Percentiles rank a stretch among this genome's conserved stretches.
Evolutionary conservation across 108 stramenopile species (phyloP).

Genomic region (Cylindrotheca fusiformis): DNA sequence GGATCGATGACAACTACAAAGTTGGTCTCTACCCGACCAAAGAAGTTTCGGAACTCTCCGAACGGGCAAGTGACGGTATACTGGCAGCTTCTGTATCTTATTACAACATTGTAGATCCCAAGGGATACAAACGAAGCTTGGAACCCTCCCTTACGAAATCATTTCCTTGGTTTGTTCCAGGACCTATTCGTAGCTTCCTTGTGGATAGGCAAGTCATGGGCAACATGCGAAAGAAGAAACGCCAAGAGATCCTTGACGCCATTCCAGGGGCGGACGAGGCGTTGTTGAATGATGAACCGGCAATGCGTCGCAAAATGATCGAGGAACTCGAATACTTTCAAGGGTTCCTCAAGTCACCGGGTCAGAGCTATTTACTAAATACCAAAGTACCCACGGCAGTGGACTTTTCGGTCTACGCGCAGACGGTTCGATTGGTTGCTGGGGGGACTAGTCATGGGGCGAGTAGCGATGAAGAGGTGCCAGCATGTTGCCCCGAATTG

Average conservation of each 20-base stretch:
- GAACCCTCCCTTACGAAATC: not conserved
- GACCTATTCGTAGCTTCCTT: no score
- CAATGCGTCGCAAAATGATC: not conserved
- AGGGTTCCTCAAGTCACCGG: not conserved
- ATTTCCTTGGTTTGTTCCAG: constrained; percentile 9
- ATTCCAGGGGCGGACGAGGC: not conserved
- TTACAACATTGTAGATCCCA: constrained; percentile 9
- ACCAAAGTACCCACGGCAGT: constrained; percentile 8
- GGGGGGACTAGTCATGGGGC: not conserved
- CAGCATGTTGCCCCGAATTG: not conserved
- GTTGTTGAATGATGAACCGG: not conserved
- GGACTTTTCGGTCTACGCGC: constrained; percentile 1
- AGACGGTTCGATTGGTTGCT: constrained; percentile 9
- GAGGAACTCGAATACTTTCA: constrained; percentile 8
- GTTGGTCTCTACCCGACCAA: constrained; percentile 5
- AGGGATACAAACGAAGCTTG: not conserved
- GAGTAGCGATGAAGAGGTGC: constrained; percentile 4
- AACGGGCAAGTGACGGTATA: constrained; percentile 2
- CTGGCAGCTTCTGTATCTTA: constrained; percentile 12
- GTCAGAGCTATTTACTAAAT: constrained; percentile 4
- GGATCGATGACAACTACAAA: not conserved
- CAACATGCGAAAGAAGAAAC: not conserved
- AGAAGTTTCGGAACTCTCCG: not conserved
- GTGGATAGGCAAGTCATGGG: no score
- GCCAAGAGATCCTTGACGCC: not conserved